Evolutionary conservation across 108 stramenopile genomes (phyloP), one percentile per base, ranked within the genome.

Genomic region (Parmales sp.): DNA sequence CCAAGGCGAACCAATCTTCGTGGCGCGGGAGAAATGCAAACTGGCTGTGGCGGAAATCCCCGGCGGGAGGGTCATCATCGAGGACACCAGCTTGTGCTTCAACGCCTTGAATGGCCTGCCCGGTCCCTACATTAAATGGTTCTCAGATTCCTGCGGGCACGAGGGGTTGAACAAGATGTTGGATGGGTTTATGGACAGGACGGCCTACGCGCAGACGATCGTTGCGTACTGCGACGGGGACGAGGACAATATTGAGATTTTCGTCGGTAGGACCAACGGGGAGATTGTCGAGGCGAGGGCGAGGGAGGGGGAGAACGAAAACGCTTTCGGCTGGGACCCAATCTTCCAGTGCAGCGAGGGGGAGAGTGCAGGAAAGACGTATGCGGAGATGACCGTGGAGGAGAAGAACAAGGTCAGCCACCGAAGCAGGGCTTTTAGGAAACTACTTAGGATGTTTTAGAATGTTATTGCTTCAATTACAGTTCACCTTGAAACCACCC

Each of bases 101-200:
- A 81, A 85, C 69, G 89, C 88, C 16, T 77, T 96, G 39, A 74
- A 79, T 18, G 90, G 83, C 4, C 75, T 96, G 11, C 95, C 95
- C 8, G 93, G 95, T 0, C 86, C 91, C 0, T 96, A 96, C 72
- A 93, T 96, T 70, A 96, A 94, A 80, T 93, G 92, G 93, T 96
- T 96, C 71, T 78, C 92, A 31, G 86, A 94, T 8, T 84, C 76
- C 63, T 68, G 77, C 43, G 93, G 92, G 1, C 90, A 89, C 63
- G 86, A 91, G 22, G 92, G 92, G 6, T 74, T 96, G 25, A 85
- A 85, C 71, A 77, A 83, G 20, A 72, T 93, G 84, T 69, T 87
- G n/a, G 45, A 69, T 38, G 91, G 82, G 9, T 91, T 78, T 64
- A 82, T 77, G 37, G 87, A 91, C 64, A 85, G 84, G 66, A 48